Percentiles rank a stretch among this genome's conserved stretches.
Conservation (phyloP, 495 filamentous ascomycete genomes). For the Mytilinidion resinicola region DNA sequence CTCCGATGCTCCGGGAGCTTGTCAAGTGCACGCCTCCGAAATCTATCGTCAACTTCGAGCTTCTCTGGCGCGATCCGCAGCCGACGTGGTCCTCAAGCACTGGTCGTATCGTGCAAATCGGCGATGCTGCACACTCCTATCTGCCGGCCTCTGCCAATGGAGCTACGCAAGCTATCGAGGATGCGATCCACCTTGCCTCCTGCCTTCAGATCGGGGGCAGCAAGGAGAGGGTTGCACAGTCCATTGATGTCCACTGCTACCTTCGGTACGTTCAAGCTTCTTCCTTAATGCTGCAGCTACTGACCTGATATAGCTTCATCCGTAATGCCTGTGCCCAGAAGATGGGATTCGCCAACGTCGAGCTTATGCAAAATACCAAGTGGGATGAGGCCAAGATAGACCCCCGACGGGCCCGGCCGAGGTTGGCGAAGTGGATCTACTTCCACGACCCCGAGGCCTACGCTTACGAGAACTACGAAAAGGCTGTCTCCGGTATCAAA, state of each 20-base stretch:
- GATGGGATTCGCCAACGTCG: slow-evolving; percentile 45
- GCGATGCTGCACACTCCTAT: slow-evolving; percentile 35
- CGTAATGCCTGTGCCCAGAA: slow-evolving; percentile 52
- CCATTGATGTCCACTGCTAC: slow-evolving; percentile 42
- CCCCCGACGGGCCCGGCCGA: slow-evolving; percentile 50
- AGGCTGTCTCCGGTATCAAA: slow-evolving; percentile 30
- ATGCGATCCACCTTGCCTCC: slow-evolving; percentile 32
- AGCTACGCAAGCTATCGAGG: slow-evolving; percentile 37
- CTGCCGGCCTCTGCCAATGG: slow-evolving; percentile 34
- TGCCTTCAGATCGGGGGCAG: slow-evolving; percentile 32
- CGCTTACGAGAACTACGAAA: slow-evolving; percentile 48
- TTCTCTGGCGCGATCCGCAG: slow-evolving; percentile 35
- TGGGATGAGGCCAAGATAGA: slow-evolving; percentile 52
- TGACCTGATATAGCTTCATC: slow-evolving; percentile 45
- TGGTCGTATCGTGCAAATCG: slow-evolving; percentile 34
- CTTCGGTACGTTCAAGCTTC: slow-evolving; percentile 15
- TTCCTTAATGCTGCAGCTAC: not conserved
- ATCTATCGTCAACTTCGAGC: slow-evolving; percentile 34
- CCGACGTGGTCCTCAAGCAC: slow-evolving; percentile 31
- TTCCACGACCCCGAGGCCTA: slow-evolving; percentile 59
- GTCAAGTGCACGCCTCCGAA: slow-evolving; percentile 29
- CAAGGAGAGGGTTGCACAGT: slow-evolving; percentile 22
- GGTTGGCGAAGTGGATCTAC: slow-evolving; percentile 54
- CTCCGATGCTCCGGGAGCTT: slow-evolving; percentile 28
- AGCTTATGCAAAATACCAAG: slow-evolving; percentile 52